phyloP scores from a whole-genome alignment of 2,329 filamentous ascomycete species.

The Pestalotiopsis sp. region DNA sequence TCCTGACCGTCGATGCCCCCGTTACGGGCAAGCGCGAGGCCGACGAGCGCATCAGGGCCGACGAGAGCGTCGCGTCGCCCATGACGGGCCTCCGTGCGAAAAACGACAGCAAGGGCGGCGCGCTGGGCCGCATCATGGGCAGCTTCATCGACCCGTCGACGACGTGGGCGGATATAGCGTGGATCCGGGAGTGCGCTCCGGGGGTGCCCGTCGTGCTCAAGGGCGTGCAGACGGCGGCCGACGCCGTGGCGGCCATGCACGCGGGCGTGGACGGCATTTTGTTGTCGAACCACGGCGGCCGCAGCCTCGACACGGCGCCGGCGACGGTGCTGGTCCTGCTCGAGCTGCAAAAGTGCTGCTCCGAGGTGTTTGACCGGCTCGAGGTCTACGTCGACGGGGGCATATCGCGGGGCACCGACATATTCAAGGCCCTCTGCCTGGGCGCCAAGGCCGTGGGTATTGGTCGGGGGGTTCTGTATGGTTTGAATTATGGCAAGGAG shows the following conservation, averaged over 20 bases:
- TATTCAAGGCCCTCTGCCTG: conserved; percentile 68
- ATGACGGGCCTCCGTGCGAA: conserved; percentile 51
- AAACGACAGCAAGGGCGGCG: conserved; percentile 57
- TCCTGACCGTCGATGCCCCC: conserved; percentile 62
- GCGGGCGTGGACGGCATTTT: conserved; percentile 68
- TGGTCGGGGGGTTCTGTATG: conserved; percentile 63
- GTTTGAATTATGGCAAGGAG: conserved; percentile 62
- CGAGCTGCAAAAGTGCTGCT: conserved; percentile 64
- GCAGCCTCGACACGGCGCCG: conserved; percentile 53
- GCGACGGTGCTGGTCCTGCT: conserved; percentile 61
- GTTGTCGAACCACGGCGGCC: conserved; percentile 71
- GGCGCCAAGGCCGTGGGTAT: conserved; percentile 67
- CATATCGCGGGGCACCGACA: conserved; percentile 65
- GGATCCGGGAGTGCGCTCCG: conserved; percentile 60
- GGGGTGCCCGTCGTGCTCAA: conserved; percentile 65
- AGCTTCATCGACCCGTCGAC: conserved; percentile 59
- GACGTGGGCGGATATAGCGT: conserved; percentile 66
- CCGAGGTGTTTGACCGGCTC: conserved; percentile 60
- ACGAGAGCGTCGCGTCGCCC: conserved; percentile 48
- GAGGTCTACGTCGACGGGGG: conserved; percentile 69
- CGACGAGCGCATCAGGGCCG: conserved; percentile 47
- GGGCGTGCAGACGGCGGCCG: conserved; percentile 68
- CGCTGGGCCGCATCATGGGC: conserved; percentile 58
- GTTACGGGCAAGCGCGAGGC: conserved; percentile 58
- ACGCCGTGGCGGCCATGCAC: conserved; percentile 63